Evolutionary conservation across 2,329 filamentous ascomycete species (phyloP), one percentile per base, ranked within the genome.

Genomic region (Chrysoporthe austroafricana): DNA sequence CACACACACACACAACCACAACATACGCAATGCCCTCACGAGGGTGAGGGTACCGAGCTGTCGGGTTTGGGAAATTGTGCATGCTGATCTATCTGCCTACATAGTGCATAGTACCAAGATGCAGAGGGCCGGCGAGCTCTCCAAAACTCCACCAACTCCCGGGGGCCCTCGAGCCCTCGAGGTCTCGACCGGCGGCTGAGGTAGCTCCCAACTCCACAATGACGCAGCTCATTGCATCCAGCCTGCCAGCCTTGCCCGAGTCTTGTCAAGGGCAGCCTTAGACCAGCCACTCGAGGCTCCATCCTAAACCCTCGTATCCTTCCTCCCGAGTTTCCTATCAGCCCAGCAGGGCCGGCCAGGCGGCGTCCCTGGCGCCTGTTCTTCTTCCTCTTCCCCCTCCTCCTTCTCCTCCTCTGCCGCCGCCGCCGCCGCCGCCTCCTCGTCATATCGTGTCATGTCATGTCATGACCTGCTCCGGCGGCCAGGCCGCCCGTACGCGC

Each of bases 271-370:
- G 14, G 54, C 14, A 18, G n/a, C 36, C 14, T 57, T 34, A 57
- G 39, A 57, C 54, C 54, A 57, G 54, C 54, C 54, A 57, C 54
- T 39, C 54, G 54, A 57, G 54, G 54, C 54, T 39, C 54, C 54
- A 57, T 57, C 9, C 18, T 16, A 13, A 21, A n/a, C 2, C 11
- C 34, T 57, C 54, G 54, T 57, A 57, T 57, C 54, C 34, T 39
- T 57, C 50, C 21, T 18, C n/a, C 18, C 18, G 48, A 52, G 21
- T 54, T 9, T 36, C 54, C 32, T 57, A 34, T 4, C 26, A 56
- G 32, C 48, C n/a, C 11, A 26, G 48, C n/a, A 50, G n/a, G 9
- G 6, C 26, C 21, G 21, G 21, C 50, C 50, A 14, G 16, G 26
- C 21, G 26, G 26, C 14, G 50, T 54, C 26, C 21, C 50, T 32